Conservation (phyloP, 352 stramenopile genomes). For the Phytopythium helicoides region DNA sequence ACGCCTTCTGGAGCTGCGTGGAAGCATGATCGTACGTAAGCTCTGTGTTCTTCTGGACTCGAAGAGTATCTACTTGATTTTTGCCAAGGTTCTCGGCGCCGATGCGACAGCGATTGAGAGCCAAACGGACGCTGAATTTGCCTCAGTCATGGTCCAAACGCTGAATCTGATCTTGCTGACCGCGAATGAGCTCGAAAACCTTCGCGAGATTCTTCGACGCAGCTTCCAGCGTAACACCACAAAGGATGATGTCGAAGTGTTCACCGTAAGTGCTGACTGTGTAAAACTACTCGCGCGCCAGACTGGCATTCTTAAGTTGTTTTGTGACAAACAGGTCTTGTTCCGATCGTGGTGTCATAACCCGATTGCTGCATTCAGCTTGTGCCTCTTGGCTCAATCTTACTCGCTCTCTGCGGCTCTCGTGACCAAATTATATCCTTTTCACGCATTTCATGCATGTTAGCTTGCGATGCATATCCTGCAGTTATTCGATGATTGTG, state of each 20-base stretch:
- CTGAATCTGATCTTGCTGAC: conserved; percentile 99
- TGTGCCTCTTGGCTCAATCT: conserved; percentile 97
- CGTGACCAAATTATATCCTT: conserved; percentile 94
- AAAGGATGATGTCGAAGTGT: conserved; percentile 78
- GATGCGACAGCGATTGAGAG: conserved; percentile 44
- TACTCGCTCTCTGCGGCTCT: conserved; percentile 97
- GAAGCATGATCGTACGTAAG: conserved; percentile 98
- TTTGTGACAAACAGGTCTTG: conserved; percentile 35
- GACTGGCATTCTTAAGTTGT: no score
- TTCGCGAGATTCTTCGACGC: conserved; percentile 74
- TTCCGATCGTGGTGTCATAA: conserved; percentile 98
- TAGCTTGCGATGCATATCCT: background rate
- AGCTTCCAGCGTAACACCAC: conserved; percentile 73
- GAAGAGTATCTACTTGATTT: conserved; percentile 97
- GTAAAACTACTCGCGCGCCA: background rate
- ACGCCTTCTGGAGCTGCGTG: conserved; percentile 90
- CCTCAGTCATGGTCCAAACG: conserved; percentile 98
- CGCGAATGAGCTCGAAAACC: conserved; percentile 94
- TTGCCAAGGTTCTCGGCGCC: conserved; percentile 93
- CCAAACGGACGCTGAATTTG: conserved; percentile 91
- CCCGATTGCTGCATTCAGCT: conserved; percentile 94
- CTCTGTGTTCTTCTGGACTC: conserved; percentile 97
- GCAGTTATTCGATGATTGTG: no score
- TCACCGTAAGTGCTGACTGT: conserved; percentile 38
- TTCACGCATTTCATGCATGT: conserved; percentile 7